Conservation (phyloP, 345 rosid genomes). For the Brassica carinata region DNA sequence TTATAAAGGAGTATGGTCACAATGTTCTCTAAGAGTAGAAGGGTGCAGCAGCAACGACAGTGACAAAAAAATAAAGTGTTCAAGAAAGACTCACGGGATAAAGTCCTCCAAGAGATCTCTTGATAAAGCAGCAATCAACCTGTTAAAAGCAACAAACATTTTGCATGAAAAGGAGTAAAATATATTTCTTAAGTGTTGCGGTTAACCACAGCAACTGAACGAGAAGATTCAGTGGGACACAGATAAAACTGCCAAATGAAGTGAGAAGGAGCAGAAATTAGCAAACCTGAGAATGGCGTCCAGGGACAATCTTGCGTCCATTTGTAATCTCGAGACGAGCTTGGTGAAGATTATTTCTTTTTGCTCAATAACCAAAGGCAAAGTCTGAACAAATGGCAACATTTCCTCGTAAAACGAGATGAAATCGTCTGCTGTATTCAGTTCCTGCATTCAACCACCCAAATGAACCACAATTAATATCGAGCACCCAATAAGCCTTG, state of each 20-base stretch:
- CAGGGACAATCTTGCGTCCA: slow-evolving; percentile 84
- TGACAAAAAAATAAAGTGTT: background rate
- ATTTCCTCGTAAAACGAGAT: slow-evolving; percentile 78
- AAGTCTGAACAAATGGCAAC: slow-evolving; percentile 69
- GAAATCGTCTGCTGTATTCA: slow-evolving; percentile 90
- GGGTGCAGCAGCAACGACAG: slow-evolving; percentile 16
- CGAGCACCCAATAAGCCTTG: slow-evolving; percentile 14
- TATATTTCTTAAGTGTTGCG: background rate
- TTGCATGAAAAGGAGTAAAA: background rate
- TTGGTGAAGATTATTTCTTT: slow-evolving; percentile 66
- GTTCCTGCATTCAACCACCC: slow-evolving; percentile 55
- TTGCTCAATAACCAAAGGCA: slow-evolving; percentile 62
- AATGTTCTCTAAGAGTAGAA: background rate
- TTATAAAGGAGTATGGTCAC: slow-evolving; percentile 12
- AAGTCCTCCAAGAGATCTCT: slow-evolving; percentile 85
- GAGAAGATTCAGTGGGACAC: slow-evolving; percentile 21
- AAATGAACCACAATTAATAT: slow-evolving; percentile 13
- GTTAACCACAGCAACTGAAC: slow-evolving; percentile 2
- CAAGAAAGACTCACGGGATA: slow-evolving; percentile 59
- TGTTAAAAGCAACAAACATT: slow-evolving; percentile 40
- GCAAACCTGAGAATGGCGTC: slow-evolving; percentile 84
- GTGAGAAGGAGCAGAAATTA: slow-evolving; percentile 19
- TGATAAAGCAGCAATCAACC: slow-evolving; percentile 81
- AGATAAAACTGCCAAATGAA: slow-evolving; percentile 19
- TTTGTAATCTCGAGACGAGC: slow-evolving; percentile 68